Evolutionary conservation across 495 filamentous ascomycete genomes (phyloP), one percentile per base, ranked within the genome.

Genomic region (Annulohypoxylon maeteangense): DNA sequence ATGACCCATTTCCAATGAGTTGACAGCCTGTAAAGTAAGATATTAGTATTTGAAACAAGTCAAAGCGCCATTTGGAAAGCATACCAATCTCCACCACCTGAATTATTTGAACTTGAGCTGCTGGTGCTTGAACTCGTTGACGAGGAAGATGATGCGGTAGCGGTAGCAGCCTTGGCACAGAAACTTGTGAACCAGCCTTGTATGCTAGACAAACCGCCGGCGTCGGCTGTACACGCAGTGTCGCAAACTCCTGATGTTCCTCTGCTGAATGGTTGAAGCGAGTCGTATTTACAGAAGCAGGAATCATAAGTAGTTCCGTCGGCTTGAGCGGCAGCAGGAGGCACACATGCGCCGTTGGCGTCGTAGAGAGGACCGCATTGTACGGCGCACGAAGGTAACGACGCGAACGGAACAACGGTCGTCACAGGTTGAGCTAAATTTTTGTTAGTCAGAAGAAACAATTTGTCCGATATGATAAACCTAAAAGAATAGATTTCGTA

Each of bases 1-100:
- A 87, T 81, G n/a, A 88, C 83, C 84, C 84, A 88, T 78, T 84
- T 79, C 71, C 80, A 85, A 72, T 88, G 86, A 2, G 62, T 79
- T 2, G 78, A 78, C 31, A 87, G 62, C 86, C 86, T 88, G 68
- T 2, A 7, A 16, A 58, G 47, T 29, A 3, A 36, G n/a, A 27
- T 6, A 44, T 68, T 56, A 68, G 60, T 47, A 56, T 47, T 7
- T 16, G 31, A 48, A 38, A 32, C 11, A 51, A 29, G 11, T 45
- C 36, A 56, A 20, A 47, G 4, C 10, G 20, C 14, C 8, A 51
- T 12, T 32, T 2, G 22, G 12, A 16, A 60, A 42, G 22, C 69
- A 62, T 75, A 76, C 77, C 77, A 80, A 12, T 72, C 64, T 20
- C 77, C 77, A 44, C 76, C 64, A 22, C 47, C 16, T 16, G 50